Percentiles rank a stretch among this genome's conserved stretches.
Evolutionary conservation across 75 land plant species (phyloP).

Genomic region (Chamaecyparis obtusa): DNA sequence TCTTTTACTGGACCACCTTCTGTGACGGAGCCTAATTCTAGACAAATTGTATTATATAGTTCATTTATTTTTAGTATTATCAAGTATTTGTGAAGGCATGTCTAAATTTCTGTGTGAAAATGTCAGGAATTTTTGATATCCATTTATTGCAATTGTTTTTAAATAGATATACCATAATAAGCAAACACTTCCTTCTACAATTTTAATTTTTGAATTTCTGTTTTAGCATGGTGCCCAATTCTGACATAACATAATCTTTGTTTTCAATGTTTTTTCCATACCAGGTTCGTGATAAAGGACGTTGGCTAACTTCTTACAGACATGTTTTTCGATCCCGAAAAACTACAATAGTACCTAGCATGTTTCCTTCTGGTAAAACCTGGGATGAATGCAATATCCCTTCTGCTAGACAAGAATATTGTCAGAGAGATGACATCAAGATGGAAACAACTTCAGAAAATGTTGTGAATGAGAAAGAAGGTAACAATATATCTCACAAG

Average conservation of each 20-base stretch:
- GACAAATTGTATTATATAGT: not conserved
- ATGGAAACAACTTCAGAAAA: constrained; percentile 10
- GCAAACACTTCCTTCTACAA: not conserved
- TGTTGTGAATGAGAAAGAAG: not conserved
- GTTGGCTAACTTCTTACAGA: constrained; percentile 69
- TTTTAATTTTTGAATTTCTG: not conserved
- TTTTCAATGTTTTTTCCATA: not conserved
- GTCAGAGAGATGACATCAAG: constrained; percentile 20
- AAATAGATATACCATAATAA: not conserved
- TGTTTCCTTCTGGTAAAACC: constrained; percentile 83
- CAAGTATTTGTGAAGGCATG: not conserved
- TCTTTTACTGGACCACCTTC: not conserved
- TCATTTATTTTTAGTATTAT: not conserved
- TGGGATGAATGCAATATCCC: constrained; percentile 6
- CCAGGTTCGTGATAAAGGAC: constrained; percentile 83
- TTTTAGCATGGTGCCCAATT: not conserved
- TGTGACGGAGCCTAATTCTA: not conserved
- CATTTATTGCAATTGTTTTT: not conserved
- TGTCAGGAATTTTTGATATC: not conserved
- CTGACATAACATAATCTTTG: not conserved
- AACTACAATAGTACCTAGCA: constrained; percentile 64
- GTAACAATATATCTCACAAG: not conserved
- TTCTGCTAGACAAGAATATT: not conserved
- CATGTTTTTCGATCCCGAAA: constrained; percentile 54
- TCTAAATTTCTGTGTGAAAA: not conserved